Evolutionary conservation across 345 rosid genomes (phyloP), one percentile per base, ranked within the genome.

Genomic region (Mercurialis annua): DNA sequence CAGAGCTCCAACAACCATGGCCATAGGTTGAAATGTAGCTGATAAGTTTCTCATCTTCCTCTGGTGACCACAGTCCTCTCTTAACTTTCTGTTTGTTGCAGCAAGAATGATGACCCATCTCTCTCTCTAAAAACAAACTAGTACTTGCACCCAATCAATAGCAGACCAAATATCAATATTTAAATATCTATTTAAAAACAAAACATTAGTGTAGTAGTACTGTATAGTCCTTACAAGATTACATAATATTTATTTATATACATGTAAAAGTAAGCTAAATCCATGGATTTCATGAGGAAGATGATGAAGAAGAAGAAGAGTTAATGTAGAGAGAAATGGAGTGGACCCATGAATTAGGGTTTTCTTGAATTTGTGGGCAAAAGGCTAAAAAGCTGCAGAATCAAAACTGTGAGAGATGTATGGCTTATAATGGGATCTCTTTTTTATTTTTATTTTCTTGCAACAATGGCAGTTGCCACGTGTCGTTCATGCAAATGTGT

Each of bases 1-100:
- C 96, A 1, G 99, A 89, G 83, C 98, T 91, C 99, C 99, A 94
- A 78, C 99, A 87, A 27, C 98, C 98, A 78, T 94, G 98, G 79
- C 98, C 99, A 47, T 86, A 87, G 61, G 87, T 86, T 16, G 90
- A 74, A 83, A 94, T 88, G 86, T 87, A 89, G 87, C 68, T 86
- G 75, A 89, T 73, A 84, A 94, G 99, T 74, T 87, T 94, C 84
- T 91, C 96, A 76, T 94, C 99, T 83, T 94, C 99, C 66, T 94
- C 97, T 0, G 99, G 99, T 56, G 99, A 94, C 99, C 99, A 94
- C 15, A 94, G 79, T 17, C 98, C 99, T 79, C 99, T 87, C 86
- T 86, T 94, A 48, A 94, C 98, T 79, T 91, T 94, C 82, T 94
- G 98, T 77, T 91, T 94, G 87, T 92, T 92, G 80, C 99, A 94